These are phyloP conservation scores for Apiospora koreana DNA, from an alignment of 2,329 filamentous ascomycete species.

Conservation along the genomic window DNA sequence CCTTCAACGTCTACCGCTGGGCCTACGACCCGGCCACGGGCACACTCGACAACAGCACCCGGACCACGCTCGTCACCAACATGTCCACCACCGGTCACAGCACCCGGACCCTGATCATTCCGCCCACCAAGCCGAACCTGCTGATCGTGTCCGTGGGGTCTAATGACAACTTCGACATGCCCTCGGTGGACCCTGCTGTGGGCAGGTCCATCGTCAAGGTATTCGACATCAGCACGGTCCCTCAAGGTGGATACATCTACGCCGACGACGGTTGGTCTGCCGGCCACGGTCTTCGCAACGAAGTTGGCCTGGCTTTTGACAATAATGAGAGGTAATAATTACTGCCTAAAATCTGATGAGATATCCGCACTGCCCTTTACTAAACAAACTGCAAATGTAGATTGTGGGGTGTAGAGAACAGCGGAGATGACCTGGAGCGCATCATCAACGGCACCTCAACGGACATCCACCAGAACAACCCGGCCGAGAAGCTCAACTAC, in stretches of 20 bases:
- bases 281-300: slow-evolving; percentile 64
- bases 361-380: neutral
- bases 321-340: slow-evolving; percentile 38
- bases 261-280: slow-evolving; percentile 38
- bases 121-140: slow-evolving; percentile 46
- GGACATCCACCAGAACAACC: slow-evolving; percentile 62
- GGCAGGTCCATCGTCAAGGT: slow-evolving; percentile 61
- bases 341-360: neutral
- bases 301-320: slow-evolving; percentile 50
- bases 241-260: slow-evolving; percentile 37
- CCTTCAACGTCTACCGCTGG: slow-evolving; percentile 54
- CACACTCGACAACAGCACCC: slow-evolving; percentile 33
- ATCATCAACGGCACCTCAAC: slow-evolving; percentile 35
- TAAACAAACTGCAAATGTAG: slow-evolving; percentile 13
- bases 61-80: slow-evolving; percentile 49
- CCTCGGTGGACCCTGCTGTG: slow-evolving; percentile 43
- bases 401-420: slow-evolving; percentile 61
- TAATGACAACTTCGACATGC: slow-evolving; percentile 53
- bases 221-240: slow-evolving; percentile 26
- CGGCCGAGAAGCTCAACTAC: slow-evolving; percentile 66
- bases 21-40: slow-evolving; percentile 49
- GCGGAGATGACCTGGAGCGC: slow-evolving; percentile 58
- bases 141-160: slow-evolving; percentile 60
- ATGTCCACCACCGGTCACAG: slow-evolving; percentile 55
- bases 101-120: slow-evolving; percentile 58